phyloP scores from a whole-genome alignment of 495 filamentous ascomycete genomes.

The Penicillium cosmopolitanum region DNA sequence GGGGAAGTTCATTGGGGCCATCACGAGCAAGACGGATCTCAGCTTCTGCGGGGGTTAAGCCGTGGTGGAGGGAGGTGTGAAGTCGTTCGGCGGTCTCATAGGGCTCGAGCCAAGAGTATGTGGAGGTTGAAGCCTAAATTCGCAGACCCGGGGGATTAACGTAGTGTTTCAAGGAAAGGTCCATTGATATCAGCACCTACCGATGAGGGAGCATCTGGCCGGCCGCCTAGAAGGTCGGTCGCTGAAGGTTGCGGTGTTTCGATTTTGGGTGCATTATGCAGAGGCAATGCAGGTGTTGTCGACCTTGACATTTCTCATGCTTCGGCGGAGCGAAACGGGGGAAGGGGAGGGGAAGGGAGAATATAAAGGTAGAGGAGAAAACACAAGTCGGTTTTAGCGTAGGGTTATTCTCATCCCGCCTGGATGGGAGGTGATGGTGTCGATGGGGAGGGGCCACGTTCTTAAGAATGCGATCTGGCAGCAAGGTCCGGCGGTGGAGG shows the following conservation, averaged over 20 bases:
- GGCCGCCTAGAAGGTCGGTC: constrained; percentile 39
- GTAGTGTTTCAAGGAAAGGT: background rate
- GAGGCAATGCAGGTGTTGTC: constrained; percentile 57
- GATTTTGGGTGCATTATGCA: constrained; percentile 53
- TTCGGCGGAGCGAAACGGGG: constrained; percentile 19
- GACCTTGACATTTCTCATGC: constrained; percentile 67
- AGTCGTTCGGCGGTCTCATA: constrained; percentile 78
- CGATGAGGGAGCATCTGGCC: constrained; percentile 37
- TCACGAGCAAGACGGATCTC: constrained; percentile 74
- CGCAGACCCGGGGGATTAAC: constrained; percentile 14
- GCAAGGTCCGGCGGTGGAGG: constrained; percentile 21
- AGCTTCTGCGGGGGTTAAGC: constrained; percentile 80
- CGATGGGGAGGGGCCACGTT: constrained; percentile 22
- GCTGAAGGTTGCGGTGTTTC: constrained; percentile 38
- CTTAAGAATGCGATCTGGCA: constrained; percentile 40
- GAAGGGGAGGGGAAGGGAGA: constrained; percentile 9
- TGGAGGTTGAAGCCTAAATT: constrained; percentile 59
- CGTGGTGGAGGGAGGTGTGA: constrained; percentile 79
- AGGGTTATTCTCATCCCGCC: constrained; percentile 40
- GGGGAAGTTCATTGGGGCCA: constrained; percentile 93
- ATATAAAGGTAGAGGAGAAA: constrained; percentile 18
- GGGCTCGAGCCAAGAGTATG: constrained; percentile 65
- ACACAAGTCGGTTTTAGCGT: constrained; percentile 22
- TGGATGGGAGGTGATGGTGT: constrained; percentile 18
- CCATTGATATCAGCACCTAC: constrained; percentile 26